Conservation (phyloP, 495 filamentous ascomycete genomes). For the Penicillium daleae region DNA sequence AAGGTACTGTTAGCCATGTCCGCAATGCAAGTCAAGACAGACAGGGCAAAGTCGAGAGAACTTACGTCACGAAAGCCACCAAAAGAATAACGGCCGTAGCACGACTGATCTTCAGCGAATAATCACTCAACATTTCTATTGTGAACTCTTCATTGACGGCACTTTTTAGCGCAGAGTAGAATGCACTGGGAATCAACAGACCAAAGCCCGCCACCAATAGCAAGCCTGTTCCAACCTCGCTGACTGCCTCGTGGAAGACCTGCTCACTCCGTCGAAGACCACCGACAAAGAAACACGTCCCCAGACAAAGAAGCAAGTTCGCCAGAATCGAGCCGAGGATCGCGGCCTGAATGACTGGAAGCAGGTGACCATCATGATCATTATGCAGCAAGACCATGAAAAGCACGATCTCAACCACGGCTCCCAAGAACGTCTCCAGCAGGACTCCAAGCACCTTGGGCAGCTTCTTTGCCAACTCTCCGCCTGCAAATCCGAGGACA, state of each 20-base stretch:
- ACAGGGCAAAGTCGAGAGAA: neutral
- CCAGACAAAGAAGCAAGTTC: conserved; percentile 75
- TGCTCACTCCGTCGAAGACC: conserved; percentile 68
- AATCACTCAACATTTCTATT: conserved; percentile 44
- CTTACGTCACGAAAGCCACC: conserved; percentile 67
- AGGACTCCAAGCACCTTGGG: conserved; percentile 78
- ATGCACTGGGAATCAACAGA: conserved; percentile 81
- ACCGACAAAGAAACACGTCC: conserved; percentile 76
- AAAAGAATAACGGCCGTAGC: conserved; percentile 78
- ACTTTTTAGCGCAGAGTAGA: conserved; percentile 61
- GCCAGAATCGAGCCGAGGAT: conserved; percentile 82
- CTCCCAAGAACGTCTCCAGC: conserved; percentile 74
- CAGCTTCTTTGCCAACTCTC: conserved; percentile 78
- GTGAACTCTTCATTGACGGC: conserved; percentile 39
- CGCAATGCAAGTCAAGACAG: too few species aligned
- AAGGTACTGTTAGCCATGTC: conserved; percentile 16
- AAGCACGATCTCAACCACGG: conserved; percentile 80
- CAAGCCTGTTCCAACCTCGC: conserved; percentile 79
- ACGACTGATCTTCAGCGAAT: conserved; percentile 70
- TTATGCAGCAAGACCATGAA: conserved; percentile 70
- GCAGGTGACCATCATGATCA: conserved; percentile 43
- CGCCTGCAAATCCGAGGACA: conserved; percentile 80
- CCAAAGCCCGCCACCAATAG: conserved; percentile 83
- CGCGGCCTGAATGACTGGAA: conserved; percentile 79
- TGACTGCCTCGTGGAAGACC: conserved; percentile 73